Evolutionary conservation across 2,329 filamentous ascomycete genomes (phyloP).

Genomic region (Fusarium sarcochroum): DNA sequence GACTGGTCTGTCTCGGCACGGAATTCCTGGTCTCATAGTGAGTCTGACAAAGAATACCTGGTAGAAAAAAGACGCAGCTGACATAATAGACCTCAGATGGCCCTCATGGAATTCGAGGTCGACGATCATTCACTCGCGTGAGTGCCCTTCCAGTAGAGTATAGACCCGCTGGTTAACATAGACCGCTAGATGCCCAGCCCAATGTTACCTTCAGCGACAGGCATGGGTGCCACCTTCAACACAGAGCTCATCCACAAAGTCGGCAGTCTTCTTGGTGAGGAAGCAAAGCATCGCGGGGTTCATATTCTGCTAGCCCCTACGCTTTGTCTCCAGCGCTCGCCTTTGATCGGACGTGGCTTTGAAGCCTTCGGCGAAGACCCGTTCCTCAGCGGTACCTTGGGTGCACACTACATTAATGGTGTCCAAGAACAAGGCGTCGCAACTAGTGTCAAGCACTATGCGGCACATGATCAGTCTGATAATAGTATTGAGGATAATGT

Average conservation of each 20-base stretch:
- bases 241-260: constrained; percentile 68
- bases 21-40: constrained; percentile 40
- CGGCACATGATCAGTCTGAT: constrained; percentile 56
- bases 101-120: constrained; percentile 43
- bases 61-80: not conserved
- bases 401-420: constrained; percentile 52
- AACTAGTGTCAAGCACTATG: constrained; percentile 60
- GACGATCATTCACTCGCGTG: constrained; percentile 40
- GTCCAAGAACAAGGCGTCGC: constrained; percentile 57
- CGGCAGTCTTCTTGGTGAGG: constrained; percentile 70
- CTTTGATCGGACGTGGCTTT: constrained; percentile 59
- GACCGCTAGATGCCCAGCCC: constrained; percentile 57
- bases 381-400: constrained; percentile 56
- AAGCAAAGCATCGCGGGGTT: constrained; percentile 69
- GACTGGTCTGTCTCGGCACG: constrained; percentile 25
- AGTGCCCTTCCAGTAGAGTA: not conserved
- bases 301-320: constrained; percentile 67
- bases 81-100: constrained; percentile 42
- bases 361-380: constrained; percentile 60
- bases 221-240: constrained; percentile 74
- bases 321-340: constrained; percentile 59
- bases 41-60: not conserved
- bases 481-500: constrained; percentile 45
- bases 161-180: not conserved
- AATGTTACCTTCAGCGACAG: constrained; percentile 48